Percentiles rank a stretch among this genome's conserved stretches.
phyloP scores from a whole-genome alignment of 805 yeast species.

The Candida michaelii region DNA sequence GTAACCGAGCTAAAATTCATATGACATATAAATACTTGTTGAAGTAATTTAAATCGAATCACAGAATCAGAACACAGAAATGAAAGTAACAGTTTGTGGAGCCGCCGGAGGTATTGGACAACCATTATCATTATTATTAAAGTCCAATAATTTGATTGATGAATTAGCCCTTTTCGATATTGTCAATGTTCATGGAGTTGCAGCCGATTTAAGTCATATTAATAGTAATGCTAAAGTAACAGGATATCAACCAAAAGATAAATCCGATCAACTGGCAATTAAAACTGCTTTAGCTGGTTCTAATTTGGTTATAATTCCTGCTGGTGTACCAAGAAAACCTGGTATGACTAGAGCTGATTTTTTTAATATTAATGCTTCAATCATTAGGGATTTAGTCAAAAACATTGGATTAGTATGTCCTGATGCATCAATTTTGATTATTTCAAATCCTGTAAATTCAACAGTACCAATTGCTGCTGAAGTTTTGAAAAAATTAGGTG shows the following conservation, averaged over 20 bases:
- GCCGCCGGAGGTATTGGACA: conserved; percentile 53
- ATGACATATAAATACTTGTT: neutral
- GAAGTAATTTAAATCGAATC: neutral
- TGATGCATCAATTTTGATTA: conserved; percentile 44
- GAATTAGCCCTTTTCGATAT: conserved; percentile 44
- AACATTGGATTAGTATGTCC: conserved; percentile 40
- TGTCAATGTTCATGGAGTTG: conserved; percentile 46
- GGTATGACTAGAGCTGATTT: conserved; percentile 51
- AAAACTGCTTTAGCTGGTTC: conserved; percentile 37
- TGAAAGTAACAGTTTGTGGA: conserved; percentile 49
- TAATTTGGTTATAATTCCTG: conserved; percentile 45
- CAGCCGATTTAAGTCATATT: conserved; percentile 46
- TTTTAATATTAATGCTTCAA: conserved; percentile 47
- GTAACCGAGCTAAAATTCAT: conserved; percentile 5
- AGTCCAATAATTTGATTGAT: conserved; percentile 38
- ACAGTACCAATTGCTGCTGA: conserved; percentile 51
- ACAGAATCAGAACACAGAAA: conserved; percentile 10
- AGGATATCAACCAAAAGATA: conserved; percentile 41
- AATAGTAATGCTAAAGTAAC: conserved; percentile 39
- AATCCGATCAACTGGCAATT: conserved; percentile 38
- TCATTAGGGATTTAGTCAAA: conserved; percentile 43
- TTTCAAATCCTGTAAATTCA: conserved; percentile 47
- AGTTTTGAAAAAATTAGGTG: conserved; percentile 46
- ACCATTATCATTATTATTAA: conserved; percentile 44
- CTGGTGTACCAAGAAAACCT: conserved; percentile 50